Evolutionary conservation across 306 rosid species (phyloP).

Genomic region (Quercus engelmannii): DNA sequence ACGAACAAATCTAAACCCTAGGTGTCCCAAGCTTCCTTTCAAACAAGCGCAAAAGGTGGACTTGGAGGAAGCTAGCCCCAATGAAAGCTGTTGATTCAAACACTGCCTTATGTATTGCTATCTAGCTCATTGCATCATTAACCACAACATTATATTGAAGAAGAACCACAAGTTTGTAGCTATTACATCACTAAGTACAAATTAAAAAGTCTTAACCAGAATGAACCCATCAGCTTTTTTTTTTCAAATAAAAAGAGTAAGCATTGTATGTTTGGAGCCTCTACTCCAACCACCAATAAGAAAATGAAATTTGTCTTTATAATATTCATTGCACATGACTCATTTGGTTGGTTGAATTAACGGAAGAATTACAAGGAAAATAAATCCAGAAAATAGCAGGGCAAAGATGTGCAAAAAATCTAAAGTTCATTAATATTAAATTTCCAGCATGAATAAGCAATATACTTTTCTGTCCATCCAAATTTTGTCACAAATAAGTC

Average conservation of each 20-base stretch:
- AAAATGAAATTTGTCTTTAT: too few relatives aligned
- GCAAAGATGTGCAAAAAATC: neutral
- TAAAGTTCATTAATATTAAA: too few relatives aligned
- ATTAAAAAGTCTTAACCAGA: too few relatives aligned
- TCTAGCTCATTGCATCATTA: conserved; percentile 79
- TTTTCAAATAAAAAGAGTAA: too few relatives aligned
- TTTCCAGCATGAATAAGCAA: too few relatives aligned
- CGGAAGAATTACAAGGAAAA: neutral
- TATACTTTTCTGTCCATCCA: neutral
- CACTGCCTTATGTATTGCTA: conserved; percentile 80
- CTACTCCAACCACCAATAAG: too few relatives aligned
- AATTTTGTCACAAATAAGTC: neutral
- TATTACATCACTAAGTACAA: too few relatives aligned
- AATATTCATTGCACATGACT: neutral
- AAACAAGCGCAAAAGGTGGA: conserved; percentile 75
- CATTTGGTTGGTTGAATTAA: too few relatives aligned
- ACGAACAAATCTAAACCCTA: conserved; percentile 50
- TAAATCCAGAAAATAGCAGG: neutral
- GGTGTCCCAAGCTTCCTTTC: conserved; percentile 74
- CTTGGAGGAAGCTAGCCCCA: conserved; percentile 78
- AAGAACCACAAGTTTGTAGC: too few relatives aligned
- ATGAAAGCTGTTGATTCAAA: conserved; percentile 71
- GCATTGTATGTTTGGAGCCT: too few relatives aligned
- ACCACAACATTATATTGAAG: conserved; percentile 41
- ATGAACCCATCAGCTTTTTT: neutral